Percentiles rank a stretch among this genome's conserved stretches.
phyloP scores from a whole-genome alignment of 1,284 basidiomycete species.

The Marasmius oreades region DNA sequence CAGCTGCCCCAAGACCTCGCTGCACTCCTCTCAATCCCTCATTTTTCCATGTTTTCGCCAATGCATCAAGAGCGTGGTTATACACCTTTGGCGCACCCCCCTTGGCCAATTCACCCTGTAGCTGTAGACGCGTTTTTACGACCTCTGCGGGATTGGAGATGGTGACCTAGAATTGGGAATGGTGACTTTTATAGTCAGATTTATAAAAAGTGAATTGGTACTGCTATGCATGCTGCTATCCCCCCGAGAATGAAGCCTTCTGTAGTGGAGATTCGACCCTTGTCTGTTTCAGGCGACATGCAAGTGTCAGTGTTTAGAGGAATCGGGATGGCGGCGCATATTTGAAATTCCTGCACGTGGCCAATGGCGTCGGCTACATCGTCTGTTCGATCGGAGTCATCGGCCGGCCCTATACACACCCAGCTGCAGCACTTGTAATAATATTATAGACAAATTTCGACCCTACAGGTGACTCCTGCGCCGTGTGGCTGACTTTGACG shows the following conservation, averaged over 20 bases:
- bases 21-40: conserved; percentile 92
- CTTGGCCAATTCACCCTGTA: conserved; percentile 90
- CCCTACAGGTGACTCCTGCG: too few relatives aligned
- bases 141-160: conserved; percentile 88
- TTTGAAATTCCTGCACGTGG: too few relatives aligned
- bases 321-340: too few relatives aligned
- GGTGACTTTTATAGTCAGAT: conserved; percentile 8
- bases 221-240: conserved; percentile 84
- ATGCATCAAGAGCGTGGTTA: conserved; percentile 83
- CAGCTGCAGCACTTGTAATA: too few relatives aligned
- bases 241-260: conserved; percentile 88
- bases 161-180: conserved; percentile 54
- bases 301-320: too few relatives aligned
- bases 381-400: too few relatives aligned
- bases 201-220: conserved; percentile 30
- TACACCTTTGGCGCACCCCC: conserved; percentile 77
- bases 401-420: too few relatives aligned
- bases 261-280: conserved; percentile 48
- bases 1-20: conserved; percentile 86
- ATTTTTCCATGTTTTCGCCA: conserved; percentile 86
- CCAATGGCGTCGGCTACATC: too few relatives aligned
- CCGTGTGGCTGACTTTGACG: too few relatives aligned
- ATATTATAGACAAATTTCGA: too few relatives aligned
- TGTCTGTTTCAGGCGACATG: conserved; percentile 16
- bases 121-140: conserved; percentile 90